Evolutionary conservation across 1,284 basidiomycete species (phyloP).

Genomic region (Trametes sp.): DNA sequence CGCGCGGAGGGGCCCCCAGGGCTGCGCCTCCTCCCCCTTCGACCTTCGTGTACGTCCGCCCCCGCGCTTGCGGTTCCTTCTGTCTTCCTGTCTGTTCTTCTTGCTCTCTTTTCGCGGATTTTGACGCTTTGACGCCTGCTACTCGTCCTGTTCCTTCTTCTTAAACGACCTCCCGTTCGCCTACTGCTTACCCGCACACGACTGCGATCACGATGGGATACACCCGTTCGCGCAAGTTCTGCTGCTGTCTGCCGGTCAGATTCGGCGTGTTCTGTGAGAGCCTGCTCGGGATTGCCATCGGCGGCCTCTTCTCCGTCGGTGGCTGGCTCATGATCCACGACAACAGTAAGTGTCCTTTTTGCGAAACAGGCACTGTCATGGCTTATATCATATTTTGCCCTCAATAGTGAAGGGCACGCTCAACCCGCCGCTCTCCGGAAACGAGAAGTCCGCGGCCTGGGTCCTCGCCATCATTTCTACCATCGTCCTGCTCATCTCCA

Average conservation of each 20-base stretch:
- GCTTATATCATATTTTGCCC: neutral
- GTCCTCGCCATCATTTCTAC: conserved; percentile 56
- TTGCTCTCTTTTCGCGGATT: neutral
- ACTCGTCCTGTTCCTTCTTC: neutral
- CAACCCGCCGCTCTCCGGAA: conserved; percentile 29
- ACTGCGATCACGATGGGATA: conserved; percentile 32
- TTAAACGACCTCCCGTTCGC: conserved; percentile 5
- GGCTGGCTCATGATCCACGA: conserved; percentile 48
- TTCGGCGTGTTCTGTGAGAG: conserved; percentile 67
- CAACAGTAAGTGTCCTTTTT: conserved; percentile 31
- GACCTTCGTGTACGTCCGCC: conserved; percentile 15
- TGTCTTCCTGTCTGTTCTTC: neutral
- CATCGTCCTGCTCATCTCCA: conserved; percentile 53
- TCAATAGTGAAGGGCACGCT: conserved; percentile 36
- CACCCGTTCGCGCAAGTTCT: conserved; percentile 52
- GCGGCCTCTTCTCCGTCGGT: conserved; percentile 51
- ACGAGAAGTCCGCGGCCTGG: conserved; percentile 54
- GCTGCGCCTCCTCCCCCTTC: conserved; percentile 29
- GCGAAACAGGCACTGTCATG: neutral
- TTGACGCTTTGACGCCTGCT: neutral
- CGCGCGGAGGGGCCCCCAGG: conserved; percentile 11
- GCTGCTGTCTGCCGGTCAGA: conserved; percentile 68
- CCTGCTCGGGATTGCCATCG: conserved; percentile 52
- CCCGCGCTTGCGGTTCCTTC: conserved; percentile 24
- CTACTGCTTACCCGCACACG: neutral